phyloP scores from a whole-genome alignment of 2,329 filamentous ascomycete genomes.

The Aquanectria penicillioides region DNA sequence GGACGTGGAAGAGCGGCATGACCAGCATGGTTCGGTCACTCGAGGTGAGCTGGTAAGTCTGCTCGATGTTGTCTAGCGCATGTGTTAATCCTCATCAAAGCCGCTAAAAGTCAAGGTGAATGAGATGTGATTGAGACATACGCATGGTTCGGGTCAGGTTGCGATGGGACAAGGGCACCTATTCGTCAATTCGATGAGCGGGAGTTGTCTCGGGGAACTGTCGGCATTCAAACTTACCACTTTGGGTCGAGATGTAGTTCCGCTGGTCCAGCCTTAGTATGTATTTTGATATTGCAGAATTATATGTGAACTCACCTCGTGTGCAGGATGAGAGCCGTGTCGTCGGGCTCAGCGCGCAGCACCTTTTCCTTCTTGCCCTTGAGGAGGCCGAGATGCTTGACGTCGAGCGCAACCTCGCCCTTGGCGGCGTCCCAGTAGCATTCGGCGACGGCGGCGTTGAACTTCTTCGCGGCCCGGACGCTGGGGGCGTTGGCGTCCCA shows the following conservation, averaged over 20 bases:
- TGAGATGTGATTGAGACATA: slow-evolving; percentile 47
- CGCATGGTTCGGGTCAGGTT: slow-evolving; percentile 86
- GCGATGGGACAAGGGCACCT: slow-evolving; percentile 81
- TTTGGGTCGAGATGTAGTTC: slow-evolving; percentile 86
- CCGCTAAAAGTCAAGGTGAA: no score
- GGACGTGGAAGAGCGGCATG: slow-evolving; percentile 92
- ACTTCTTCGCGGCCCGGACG: slow-evolving; percentile 80
- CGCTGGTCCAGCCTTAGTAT: slow-evolving; percentile 55
- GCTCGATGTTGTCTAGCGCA: slow-evolving; percentile 75
- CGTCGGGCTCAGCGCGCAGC: slow-evolving; percentile 71
- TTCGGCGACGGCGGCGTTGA: slow-evolving; percentile 86
- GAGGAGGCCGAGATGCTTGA: slow-evolving; percentile 80
- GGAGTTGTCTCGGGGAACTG: slow-evolving; percentile 16
- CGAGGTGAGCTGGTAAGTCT: slow-evolving; percentile 77
- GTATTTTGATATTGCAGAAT: not conserved
- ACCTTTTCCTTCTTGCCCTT: slow-evolving; percentile 54
- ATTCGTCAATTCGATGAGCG: slow-evolving; percentile 17
- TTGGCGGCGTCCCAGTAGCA: slow-evolving; percentile 78
- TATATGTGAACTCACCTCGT: slow-evolving; percentile 61
- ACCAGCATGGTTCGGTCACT: slow-evolving; percentile 84
- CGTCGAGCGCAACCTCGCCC: slow-evolving; percentile 76
- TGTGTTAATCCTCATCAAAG: slow-evolving; percentile 15
- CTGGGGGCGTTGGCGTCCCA: slow-evolving; percentile 74
- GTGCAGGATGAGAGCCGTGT: slow-evolving; percentile 83
- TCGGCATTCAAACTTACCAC: slow-evolving; percentile 63